Conservation (phyloP, 2,329 filamentous ascomycete species). For the Penicillium sp. region DNA sequence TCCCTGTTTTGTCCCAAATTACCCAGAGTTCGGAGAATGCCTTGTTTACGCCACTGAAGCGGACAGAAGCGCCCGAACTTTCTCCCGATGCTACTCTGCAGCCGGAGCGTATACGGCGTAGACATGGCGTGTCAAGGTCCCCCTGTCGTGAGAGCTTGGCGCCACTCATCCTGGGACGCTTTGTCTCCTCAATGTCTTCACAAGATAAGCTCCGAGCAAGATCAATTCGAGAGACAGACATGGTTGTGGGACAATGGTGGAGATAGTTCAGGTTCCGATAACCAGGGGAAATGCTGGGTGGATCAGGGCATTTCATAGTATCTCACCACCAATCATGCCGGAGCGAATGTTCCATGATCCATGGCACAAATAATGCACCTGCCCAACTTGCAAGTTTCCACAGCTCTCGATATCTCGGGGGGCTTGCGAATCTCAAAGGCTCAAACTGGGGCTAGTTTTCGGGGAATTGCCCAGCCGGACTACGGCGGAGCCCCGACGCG, state of each 20-base stretch:
- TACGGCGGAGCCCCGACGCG: neutral
- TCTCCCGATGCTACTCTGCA: neutral
- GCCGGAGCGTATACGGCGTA: neutral
- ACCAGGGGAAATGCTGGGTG: neutral
- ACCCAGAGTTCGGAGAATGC: neutral
- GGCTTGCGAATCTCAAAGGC: neutral
- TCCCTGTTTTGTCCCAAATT: neutral
- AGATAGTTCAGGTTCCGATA: neutral
- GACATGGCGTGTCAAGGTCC: neutral
- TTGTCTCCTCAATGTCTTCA: neutral
- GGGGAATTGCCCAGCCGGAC: neutral
- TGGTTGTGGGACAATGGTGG: neutral
- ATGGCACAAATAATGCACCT: neutral
- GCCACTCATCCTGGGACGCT: neutral
- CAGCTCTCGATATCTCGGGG: neutral
- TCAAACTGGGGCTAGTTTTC: too few relatives aligned
- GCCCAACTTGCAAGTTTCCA: neutral
- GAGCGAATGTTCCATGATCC: neutral
- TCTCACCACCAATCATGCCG: neutral
- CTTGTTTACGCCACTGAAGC: neutral
- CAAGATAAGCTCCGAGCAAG: neutral
- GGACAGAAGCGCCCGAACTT: neutral
- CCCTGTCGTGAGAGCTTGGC: neutral
- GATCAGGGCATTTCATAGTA: neutral
- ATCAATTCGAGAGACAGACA: neutral